Evolutionary conservation across 1,139 yeast species (phyloP), one percentile per base, ranked within the genome.

Genomic region (Diutina catenulata): DNA sequence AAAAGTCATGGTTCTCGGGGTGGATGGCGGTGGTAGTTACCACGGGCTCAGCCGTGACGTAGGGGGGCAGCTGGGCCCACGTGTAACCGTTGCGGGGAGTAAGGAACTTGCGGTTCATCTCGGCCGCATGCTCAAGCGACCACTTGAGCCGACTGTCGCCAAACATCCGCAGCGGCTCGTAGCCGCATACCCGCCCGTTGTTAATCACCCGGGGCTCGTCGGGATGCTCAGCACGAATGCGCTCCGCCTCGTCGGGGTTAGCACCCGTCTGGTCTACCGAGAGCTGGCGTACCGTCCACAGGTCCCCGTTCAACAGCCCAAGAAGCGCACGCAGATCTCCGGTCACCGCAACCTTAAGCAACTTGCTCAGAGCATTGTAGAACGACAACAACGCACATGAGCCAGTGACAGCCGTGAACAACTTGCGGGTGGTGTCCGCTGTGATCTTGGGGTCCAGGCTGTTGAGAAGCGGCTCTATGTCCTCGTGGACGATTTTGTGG

Each of bases 41-140:
- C 20, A 80, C 95, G 0, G 98, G 98, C 53, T 80, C 88, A 1
- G 98, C 97, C 1, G 98, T 91, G 25, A 91, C 96, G 56, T 91
- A 91, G 0, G 98, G 98, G 4, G 98, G 98, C 1, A 95, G 80
- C 43, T 76, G 65, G 45, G n/a, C n/a, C n/a, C n/a, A n/a, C n/a
- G n/a, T n/a, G n/a, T n/a, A 86, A 69, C 49, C 80, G 78, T 38
- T 75, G 73, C 3, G 97, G 96, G 37, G 74, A 27, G 95, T 94
- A 55, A 88, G 88, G 48, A 86, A 80, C 51, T 79, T 80, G 43
- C 79, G 70, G 48, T 84, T 80, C 21, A 82, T 70, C 42, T 71
- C 62, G 41, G 80, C 80, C 51, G 93, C 96, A 43, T 84, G 70
- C 22, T 78, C 76, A 2, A 68, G 68, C 22, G 83, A 80, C 23